Base-by-base conservation (phyloP, 2,329 filamentous ascomycete species). In the Trichoderma sp. region DNA sequence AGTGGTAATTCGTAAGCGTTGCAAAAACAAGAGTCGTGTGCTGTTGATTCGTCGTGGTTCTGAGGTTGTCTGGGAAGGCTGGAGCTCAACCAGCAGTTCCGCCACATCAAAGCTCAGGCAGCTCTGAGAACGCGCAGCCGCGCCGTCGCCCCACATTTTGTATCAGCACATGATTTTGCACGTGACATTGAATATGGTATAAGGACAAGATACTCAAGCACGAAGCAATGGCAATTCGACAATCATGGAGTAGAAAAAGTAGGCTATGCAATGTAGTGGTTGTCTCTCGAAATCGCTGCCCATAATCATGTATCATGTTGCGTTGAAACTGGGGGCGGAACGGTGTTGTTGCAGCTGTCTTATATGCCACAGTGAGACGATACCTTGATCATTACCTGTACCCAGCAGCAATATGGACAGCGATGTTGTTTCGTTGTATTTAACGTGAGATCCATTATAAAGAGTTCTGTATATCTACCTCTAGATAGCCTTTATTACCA, bases 111-210 rank as follows among this genome's bases (percentile, higher is more conserved):
- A 84, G 82, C 81, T 83, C 80, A 85, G 83, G 83, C 83, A 85
- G 82, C 83, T 84, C 80, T 81, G 80, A 32, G 76, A 79, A 84
- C 83, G 82, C 83, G 83, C 81, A 82, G 80, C 79, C 77, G 77
- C 72, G 63, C 72, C 64, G 53, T 14, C 15, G 67, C 8, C 67
- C 67, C 67, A 70, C 67, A 57, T 30, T n/a, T 28, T 6, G 1
- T 3, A 6, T 0, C 2, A 0, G 15, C 63, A 68, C 72, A 39
- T 71, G 72, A 61, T 4, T 5, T 34, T 1, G 18, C 71, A 72
- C 71, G 60, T 70, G 60, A 60, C 5, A 1, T 34, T 0, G 3
- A 61, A 21, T 28, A n/a, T 9, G 4, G 9, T 12, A 11, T 9
- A n/a, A 26, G 3, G n/a, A 24, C 6, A 34, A 15, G 6, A 3